These are phyloP conservation scores for Clavaria fumosa DNA, from an alignment of 768 basidiomycete genomes.

Conservation along the genomic window DNA sequence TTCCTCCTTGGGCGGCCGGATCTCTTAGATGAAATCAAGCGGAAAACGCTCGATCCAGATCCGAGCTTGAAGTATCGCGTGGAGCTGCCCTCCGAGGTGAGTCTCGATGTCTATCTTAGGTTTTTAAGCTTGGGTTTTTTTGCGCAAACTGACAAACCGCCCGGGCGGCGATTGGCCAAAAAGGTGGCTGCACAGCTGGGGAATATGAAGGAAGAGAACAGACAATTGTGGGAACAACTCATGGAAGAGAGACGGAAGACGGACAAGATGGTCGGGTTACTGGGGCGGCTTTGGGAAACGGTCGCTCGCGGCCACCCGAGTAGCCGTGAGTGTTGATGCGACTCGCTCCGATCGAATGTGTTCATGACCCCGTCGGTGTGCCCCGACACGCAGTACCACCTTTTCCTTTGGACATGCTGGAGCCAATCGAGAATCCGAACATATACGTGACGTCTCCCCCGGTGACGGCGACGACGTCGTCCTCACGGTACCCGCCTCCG, in stretches of 20 bases:
- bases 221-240: conserved; percentile 43
- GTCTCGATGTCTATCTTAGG: conserved; percentile 9
- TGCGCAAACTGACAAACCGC: too few relatives aligned
- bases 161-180: too few relatives aligned
- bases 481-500: conserved; percentile 27
- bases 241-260: conserved; percentile 40
- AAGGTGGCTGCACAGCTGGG: conserved; percentile 49
- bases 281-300: conserved; percentile 48
- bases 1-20: conserved; percentile 72
- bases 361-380: neutral
- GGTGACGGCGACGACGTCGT: conserved; percentile 20
- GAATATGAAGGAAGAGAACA: conserved; percentile 60
- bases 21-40: conserved; percentile 72
- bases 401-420: conserved; percentile 38
- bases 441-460: conserved; percentile 62
- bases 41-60: conserved; percentile 74
- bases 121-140: neutral
- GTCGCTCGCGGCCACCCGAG: conserved; percentile 42
- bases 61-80: conserved; percentile 55
- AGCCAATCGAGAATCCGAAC: conserved; percentile 40
- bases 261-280: conserved; percentile 42
- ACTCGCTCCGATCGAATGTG: neutral
- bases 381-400: conserved; percentile 34
- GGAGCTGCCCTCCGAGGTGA: conserved; percentile 69
- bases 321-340: conserved; percentile 24